Percentiles rank a stretch among this genome's conserved stretches.
phyloP scores from a whole-genome alignment of 2,329 filamentous ascomycete genomes.

The Rutstroemia sp. region DNA sequence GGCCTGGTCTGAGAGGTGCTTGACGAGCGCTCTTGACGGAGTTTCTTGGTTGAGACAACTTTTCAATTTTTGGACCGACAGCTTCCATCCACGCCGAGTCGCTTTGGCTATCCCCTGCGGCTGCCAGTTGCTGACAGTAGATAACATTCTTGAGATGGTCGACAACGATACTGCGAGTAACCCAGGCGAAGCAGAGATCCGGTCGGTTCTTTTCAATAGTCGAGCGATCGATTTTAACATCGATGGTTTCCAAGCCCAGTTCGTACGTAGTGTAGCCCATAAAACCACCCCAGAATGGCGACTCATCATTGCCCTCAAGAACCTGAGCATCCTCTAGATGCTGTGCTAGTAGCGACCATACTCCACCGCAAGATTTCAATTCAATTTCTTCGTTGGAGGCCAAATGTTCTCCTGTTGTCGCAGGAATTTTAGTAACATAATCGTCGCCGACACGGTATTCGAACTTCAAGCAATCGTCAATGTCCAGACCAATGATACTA shows the following conservation, averaged over 20 bases:
- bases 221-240: slow-evolving; percentile 27
- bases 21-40: slow-evolving; percentile 1
- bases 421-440: slow-evolving; percentile 12
- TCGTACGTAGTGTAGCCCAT: slow-evolving; percentile 65
- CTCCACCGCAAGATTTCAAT: slow-evolving; percentile 20
- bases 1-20: neutral
- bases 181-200: slow-evolving; percentile 56
- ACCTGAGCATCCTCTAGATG: slow-evolving; percentile 36
- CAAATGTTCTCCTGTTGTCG: neutral
- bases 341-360: slow-evolving; percentile 28
- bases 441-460: slow-evolving; percentile 48
- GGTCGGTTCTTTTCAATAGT: slow-evolving; percentile 32
- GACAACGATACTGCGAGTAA: slow-evolving; percentile 56
- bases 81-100: slow-evolving; percentile 14
- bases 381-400: neutral
- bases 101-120: slow-evolving; percentile 28
- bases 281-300: slow-evolving; percentile 65
- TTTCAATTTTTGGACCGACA: slow-evolving; percentile 11
- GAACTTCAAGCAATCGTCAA: slow-evolving; percentile 48
- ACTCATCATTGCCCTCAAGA: slow-evolving; percentile 27
- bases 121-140: slow-evolving; percentile 50
- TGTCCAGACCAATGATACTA: slow-evolving; percentile 66
- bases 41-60: slow-evolving; percentile 2
- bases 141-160: slow-evolving; percentile 50
- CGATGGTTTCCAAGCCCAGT: slow-evolving; percentile 49